A percentile compares a stretch with the other conserved stretches of the same genome.
Evolutionary conservation across 1,284 basidiomycete genomes (phyloP).

Genomic region (Ustilago vetiveriae): DNA sequence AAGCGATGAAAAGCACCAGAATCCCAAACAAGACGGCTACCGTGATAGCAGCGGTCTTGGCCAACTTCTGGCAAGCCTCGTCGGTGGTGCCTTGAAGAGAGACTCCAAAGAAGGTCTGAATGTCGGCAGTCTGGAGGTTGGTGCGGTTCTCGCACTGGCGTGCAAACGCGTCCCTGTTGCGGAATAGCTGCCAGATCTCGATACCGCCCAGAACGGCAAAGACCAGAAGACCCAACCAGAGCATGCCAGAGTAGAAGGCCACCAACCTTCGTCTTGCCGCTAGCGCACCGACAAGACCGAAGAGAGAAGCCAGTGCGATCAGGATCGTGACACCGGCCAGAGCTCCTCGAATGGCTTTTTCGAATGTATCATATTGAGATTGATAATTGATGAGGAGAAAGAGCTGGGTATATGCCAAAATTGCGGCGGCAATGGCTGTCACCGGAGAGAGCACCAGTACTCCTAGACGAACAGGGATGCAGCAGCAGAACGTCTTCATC

Average conservation of each 20-base stretch:
- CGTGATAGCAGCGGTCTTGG: slow-evolving; percentile 12
- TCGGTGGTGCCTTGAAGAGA: slow-evolving; percentile 3
- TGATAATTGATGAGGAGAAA: slow-evolving; percentile 22
- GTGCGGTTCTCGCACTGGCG: slow-evolving; percentile 5
- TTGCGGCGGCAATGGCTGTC: slow-evolving; percentile 6
- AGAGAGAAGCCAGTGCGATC: slow-evolving; percentile 18
- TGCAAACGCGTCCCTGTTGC: slow-evolving; percentile 1
- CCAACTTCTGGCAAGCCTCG: slow-evolving; percentile 12
- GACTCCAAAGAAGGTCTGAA: slow-evolving; percentile 14
- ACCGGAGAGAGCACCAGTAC: slow-evolving; percentile 22
- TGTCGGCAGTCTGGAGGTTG: slow-evolving; percentile 5
- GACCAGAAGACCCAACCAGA: slow-evolving; percentile 18
- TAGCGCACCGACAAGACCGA: slow-evolving; percentile 23
- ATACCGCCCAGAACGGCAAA: slow-evolving; percentile 23
- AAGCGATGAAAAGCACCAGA: slow-evolving; percentile 22
- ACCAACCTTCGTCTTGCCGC: slow-evolving; percentile 15
- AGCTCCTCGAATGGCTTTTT: slow-evolving; percentile 22
- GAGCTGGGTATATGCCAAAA: slow-evolving; percentile 23
- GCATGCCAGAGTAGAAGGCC: slow-evolving; percentile 30
- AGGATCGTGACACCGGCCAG: slow-evolving; percentile 27
- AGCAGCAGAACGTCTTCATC: slow-evolving; percentile 37
- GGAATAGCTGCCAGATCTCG: slow-evolving; percentile 30
- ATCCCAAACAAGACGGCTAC: slow-evolving; percentile 21
- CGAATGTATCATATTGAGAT: slow-evolving; percentile 12
- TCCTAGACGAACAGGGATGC: slow-evolving; percentile 28